phyloP scores from a whole-genome alignment of 108 stramenopile genomes.

The Fragilaria crotonensis region DNA sequence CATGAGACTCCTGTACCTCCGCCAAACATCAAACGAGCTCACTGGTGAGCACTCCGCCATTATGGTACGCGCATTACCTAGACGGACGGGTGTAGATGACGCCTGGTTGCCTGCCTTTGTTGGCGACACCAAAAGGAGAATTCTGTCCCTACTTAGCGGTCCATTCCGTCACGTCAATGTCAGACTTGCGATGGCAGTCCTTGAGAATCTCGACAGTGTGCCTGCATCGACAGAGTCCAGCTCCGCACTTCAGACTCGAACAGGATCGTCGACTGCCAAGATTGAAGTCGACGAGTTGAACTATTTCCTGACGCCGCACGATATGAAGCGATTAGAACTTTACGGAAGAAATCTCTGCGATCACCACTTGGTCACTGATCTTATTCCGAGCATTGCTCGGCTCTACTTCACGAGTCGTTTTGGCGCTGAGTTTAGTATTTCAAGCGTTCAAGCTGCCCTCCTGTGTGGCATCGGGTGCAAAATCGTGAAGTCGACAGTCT shows the following conservation, averaged over 20 bases:
- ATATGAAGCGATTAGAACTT: slow-evolving; percentile 92
- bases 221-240: slow-evolving; percentile 19
- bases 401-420: slow-evolving; percentile 90
- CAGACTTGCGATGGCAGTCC: slow-evolving; percentile 62
- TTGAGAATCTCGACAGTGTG: slow-evolving; percentile 44
- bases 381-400: slow-evolving; percentile 79
- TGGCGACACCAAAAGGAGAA: slow-evolving; percentile 83
- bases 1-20: slow-evolving; percentile 89
- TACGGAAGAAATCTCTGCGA: slow-evolving; percentile 98
- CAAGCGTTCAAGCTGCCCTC: slow-evolving; percentile 84
- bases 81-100: slow-evolving; percentile 70
- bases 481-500: slow-evolving; percentile 68
- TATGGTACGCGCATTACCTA: slow-evolving; percentile 85
- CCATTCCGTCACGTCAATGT: slow-evolving; percentile 84
- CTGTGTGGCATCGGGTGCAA: slow-evolving; percentile 88
- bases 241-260: slow-evolving; percentile 32
- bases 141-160: slow-evolving; percentile 74
- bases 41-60: slow-evolving; percentile 96
- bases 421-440: slow-evolving; percentile 62
- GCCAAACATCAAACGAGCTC: slow-evolving; percentile 97
- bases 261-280: slow-evolving; percentile 35
- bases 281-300: slow-evolving; percentile 72
- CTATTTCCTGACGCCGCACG: slow-evolving; percentile 85
- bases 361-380: slow-evolving; percentile 95
- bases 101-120: slow-evolving; percentile 91